These are phyloP conservation scores for Copromyces sp. DNA, from an alignment of 495 filamentous ascomycete genomes.

Conservation along the genomic window DNA sequence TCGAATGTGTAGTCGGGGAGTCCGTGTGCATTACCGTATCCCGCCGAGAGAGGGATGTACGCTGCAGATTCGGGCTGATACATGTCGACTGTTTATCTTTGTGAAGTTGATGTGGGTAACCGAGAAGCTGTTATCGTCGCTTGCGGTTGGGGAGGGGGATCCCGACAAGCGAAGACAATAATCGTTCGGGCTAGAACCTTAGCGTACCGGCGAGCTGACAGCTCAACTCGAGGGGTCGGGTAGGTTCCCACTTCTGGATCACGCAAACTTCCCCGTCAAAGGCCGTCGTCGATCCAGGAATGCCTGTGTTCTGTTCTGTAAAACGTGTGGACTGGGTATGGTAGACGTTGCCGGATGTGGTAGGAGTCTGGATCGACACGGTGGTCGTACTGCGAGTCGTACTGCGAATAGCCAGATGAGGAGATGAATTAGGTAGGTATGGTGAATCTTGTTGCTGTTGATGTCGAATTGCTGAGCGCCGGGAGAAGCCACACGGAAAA, in stretches of 20 bases:
- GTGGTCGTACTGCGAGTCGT: neutral
- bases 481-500: neutral
- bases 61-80: conserved; percentile 45
- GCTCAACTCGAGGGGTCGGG: neutral
- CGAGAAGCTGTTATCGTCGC: neutral
- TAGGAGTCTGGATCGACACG: neutral
- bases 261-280: neutral
- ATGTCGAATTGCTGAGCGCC: neutral
- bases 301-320: neutral
- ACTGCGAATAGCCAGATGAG: neutral
- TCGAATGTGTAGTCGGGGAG: conserved; percentile 36
- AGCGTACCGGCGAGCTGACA: neutral
- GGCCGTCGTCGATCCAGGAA: neutral
- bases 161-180: neutral
- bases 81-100: conserved; percentile 27
- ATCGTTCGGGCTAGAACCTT: neutral
- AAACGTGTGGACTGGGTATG: neutral
- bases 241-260: neutral
- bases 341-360: neutral
- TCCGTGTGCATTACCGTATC: conserved; percentile 28
- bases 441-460: neutral
- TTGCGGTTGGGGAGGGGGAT: neutral
- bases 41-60: conserved; percentile 29
- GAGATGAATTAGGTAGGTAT: neutral
- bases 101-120: neutral